Evolutionary conservation across 1,139 yeast genomes (phyloP), one percentile per base, ranked within the genome.

Genomic region (Debaryomycetaceae sp.): DNA sequence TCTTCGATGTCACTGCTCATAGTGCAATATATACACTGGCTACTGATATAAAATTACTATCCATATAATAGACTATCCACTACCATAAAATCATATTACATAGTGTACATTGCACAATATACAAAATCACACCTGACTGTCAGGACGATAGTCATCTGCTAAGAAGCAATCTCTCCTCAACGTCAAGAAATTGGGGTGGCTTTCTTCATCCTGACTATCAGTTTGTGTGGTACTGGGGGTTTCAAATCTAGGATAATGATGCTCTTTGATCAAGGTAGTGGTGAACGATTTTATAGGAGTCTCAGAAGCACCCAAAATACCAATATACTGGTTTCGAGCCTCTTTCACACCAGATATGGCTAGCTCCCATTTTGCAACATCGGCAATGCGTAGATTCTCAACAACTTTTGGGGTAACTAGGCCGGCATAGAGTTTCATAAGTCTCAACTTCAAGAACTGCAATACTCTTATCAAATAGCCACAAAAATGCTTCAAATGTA

Each of bases 381-480:
- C 69, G 33, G 57, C 58, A 27, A 68, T 61, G 4, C 69, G 70
- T 42, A 69, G 43, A 14, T 49, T 52, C 36, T 56, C 56, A n/a
- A 60, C 56, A 7, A 50, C 45, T 24, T 54, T 52, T 39, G 65
- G 66, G 44, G 60, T 58, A 9, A 70, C 70, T 36, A 66, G 54
- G 8, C 58, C 56, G 40, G 60, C 57, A 52, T 69, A 68, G 36
- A 69, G 50, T 6, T 62, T 45, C 17, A 48, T 47, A 7, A 63
- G 47, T 27, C 75, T 52, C 23, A 47, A 42, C 37, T 56, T 58
- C 40, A 72, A 61, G 49, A 62, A 73, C 5, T 66, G 58, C 13
- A 59, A 52, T n/a, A 68, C 41, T 33, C 78, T 54, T 14, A 69
- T 60, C 36, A 66, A 57, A 47, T 72, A 72, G 29, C 69, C 59